Evolutionary conservation across 2,329 filamentous ascomycete genomes (phyloP).

Genomic region (Trichoderma endophyticum): DNA sequence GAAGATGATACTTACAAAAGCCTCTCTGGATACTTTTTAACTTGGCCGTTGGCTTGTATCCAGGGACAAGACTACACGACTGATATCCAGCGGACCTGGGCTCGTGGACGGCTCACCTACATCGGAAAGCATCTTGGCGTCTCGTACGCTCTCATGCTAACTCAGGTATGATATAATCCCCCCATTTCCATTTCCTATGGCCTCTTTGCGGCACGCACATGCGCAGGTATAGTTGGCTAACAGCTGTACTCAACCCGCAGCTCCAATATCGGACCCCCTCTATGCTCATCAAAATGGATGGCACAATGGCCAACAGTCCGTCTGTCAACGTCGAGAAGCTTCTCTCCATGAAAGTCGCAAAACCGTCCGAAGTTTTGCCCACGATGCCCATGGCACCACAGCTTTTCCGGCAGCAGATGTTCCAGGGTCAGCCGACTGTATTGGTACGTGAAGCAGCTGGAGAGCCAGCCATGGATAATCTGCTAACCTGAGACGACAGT

Average conservation of each 20-base stretch:
- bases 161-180: conserved; percentile 43
- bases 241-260: conserved; percentile 32
- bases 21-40: conserved; percentile 56
- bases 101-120: conserved; percentile 50
- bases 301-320: conserved; percentile 40
- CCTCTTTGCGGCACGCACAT: not conserved
- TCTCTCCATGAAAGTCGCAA: conserved; percentile 36
- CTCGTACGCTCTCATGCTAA: conserved; percentile 54
- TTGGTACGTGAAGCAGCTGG: conserved; percentile 41
- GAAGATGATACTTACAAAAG: conserved; percentile 50
- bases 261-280: conserved; percentile 58
- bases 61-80: conserved; percentile 57
- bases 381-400: conserved; percentile 40
- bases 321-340: conserved; percentile 44
- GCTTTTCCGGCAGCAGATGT: conserved; percentile 39
- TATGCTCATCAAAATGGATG: conserved; percentile 58
- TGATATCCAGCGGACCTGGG: conserved; percentile 56
- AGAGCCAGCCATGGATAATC: conserved; percentile 36
- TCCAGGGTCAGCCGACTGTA: conserved; percentile 43
- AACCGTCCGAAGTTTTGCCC: not conserved
- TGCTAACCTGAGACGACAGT: conserved; percentile 38
- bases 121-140: conserved; percentile 57
- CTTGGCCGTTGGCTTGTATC: conserved; percentile 56
- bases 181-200: not conserved
- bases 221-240: not conserved